Evolutionary conservation across 140 eudicot species (phyloP), one percentile per base, ranked within the genome.

Genomic region (Ambrosia hybrid): DNA sequence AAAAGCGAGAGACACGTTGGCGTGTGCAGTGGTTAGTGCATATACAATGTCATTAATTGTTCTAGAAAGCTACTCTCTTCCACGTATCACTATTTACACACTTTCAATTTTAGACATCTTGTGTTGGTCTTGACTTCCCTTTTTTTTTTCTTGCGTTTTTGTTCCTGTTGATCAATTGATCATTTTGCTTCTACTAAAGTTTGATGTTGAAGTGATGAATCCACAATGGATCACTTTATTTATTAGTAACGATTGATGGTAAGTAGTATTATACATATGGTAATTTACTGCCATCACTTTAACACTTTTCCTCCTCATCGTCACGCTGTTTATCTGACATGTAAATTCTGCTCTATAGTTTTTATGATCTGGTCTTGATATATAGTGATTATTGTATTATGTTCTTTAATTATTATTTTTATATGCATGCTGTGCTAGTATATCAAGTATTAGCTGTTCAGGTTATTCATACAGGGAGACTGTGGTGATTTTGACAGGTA

Each of bases 1-100:
- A 94, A 77, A 88, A 90, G 72, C 96, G 99, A 58, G 99, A 94
- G 84, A 94, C 99, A 34, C 97, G 99, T 57, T 94, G 99, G 99
- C 97, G 99, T 71, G 97, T 94, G 43, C 97, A 87, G 68, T 90
- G 99, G 99, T 94, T 79, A 69, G 93, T 84, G 71, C 75, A 34
- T 67, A 57, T 51, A 57, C 58, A 14, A 73, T 69, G 3, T 52
- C 36, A 26, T 62, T 26, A 46, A 39, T 53, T 60, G 49, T 51
- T 21, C 9, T 43, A 46, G 51, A 46, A 53, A 65, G 36, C 74
- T 34, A 34, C 30, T 33, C 8, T 55, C 41, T 56, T 14, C 41
- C 9, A 57, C 60, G 51, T 43, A 57, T 10, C 43, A 56, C 67
- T 67, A 75, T 57, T 30, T 67, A 14, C 33, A 60, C 74, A 75